Conservation (phyloP, 2,329 filamentous ascomycete genomes). For the Cladosporium colombiae region DNA sequence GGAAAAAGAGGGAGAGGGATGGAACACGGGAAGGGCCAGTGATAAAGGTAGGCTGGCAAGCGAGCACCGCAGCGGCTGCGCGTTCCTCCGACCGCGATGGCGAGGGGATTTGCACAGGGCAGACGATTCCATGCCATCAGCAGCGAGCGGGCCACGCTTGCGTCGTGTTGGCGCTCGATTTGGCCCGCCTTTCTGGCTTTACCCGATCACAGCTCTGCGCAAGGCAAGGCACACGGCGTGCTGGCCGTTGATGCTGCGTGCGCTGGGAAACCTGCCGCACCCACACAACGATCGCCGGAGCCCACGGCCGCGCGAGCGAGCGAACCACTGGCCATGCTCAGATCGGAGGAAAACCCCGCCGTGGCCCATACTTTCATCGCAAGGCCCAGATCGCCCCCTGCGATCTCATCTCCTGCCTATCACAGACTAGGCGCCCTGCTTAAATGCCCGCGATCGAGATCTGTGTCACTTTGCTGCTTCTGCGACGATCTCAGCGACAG, state of each 20-base stretch:
- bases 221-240: background rate
- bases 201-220: conserved; percentile 9
- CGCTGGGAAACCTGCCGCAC: conserved; percentile 7
- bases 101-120: conserved; percentile 14
- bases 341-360: conserved; percentile 8
- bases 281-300: conserved; percentile 11
- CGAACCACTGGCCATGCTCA: conserved; percentile 16
- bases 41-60: conserved; percentile 19
- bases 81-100: conserved; percentile 8
- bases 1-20: conserved; percentile 10
- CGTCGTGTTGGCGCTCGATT: conserved; percentile 8
- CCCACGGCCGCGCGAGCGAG: background rate
- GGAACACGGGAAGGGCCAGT: conserved; percentile 15
- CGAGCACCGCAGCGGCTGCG: conserved; percentile 16
- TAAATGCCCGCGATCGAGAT: conserved; percentile 19
- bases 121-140: conserved; percentile 6
- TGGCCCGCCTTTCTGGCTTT: conserved; percentile 7
- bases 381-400: conserved; percentile 16
- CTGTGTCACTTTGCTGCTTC: conserved; percentile 9
- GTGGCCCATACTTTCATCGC: conserved; percentile 2
- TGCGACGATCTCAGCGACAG: background rate
- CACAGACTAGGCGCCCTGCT: conserved; percentile 3
- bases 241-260: conserved; percentile 12
- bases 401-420: conserved; percentile 18
- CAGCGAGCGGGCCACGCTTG: conserved; percentile 18